Conservation (phyloP, 2,329 filamentous ascomycete genomes). For the Paradendryphiella salina region DNA sequence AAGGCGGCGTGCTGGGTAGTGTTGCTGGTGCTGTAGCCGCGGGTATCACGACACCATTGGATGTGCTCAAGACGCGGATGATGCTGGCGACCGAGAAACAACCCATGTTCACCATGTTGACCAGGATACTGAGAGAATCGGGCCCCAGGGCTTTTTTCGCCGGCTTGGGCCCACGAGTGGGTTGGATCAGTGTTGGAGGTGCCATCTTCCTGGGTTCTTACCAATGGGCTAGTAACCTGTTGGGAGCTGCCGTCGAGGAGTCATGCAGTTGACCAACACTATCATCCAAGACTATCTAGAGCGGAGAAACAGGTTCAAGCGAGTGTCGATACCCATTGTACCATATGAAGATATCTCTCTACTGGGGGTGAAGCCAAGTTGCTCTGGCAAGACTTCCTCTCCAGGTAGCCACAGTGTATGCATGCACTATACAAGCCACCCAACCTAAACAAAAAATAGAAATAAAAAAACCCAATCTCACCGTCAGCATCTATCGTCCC, state of each 20-base stretch:
- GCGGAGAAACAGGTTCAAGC: neutral
- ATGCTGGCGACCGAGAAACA: slow-evolving; percentile 80
- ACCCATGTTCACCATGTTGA: slow-evolving; percentile 63
- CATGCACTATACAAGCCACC: neutral
- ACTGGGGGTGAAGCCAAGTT: neutral
- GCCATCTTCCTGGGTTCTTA: slow-evolving; percentile 94
- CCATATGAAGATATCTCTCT: neutral
- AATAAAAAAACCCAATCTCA: no score
- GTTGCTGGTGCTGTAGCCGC: slow-evolving; percentile 83
- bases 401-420: neutral
- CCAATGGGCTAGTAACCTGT: slow-evolving; percentile 79
- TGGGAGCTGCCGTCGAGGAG: slow-evolving; percentile 54
- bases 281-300: neutral
- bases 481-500: no score
- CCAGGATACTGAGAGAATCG: slow-evolving; percentile 64
- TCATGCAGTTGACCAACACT: neutral
- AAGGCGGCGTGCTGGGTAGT: slow-evolving; percentile 85
- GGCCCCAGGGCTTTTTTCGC: slow-evolving; percentile 73
- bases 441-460: no score
- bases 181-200: slow-evolving; percentile 94
- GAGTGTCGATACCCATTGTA: neutral
- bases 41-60: slow-evolving; percentile 85
- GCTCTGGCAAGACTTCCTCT: neutral
- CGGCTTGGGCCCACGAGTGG: slow-evolving; percentile 77
- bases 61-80: slow-evolving; percentile 94